These are phyloP conservation scores for Debaryomyces hansenii DNA, from an alignment of 805 yeast genomes.

Conservation along the genomic window DNA sequence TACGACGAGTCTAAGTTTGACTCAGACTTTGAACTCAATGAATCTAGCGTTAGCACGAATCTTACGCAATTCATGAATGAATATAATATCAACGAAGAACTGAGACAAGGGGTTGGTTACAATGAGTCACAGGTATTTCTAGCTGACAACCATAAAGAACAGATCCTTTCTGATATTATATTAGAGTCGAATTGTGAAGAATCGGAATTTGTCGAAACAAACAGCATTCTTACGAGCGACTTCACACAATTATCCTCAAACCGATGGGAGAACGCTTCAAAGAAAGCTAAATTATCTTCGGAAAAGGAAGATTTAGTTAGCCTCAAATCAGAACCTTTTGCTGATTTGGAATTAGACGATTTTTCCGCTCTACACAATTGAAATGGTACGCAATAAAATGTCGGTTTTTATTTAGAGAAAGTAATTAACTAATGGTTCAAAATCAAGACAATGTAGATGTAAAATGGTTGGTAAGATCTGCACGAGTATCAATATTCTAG, in stretches of 20 bases:
- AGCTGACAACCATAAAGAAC: neutral
- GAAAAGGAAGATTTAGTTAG: neutral
- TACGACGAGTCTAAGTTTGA: neutral
- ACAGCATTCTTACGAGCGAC: neutral
- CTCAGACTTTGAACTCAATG: constrained; percentile 4
- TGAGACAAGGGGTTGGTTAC: neutral
- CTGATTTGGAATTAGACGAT: constrained; percentile 1
- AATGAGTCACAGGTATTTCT: neutral
- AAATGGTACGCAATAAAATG: neutral
- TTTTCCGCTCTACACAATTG: neutral
- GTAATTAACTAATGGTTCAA: no score
- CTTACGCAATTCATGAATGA: constrained; percentile 2
- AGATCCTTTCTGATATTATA: neutral
- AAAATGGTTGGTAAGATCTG: no score
- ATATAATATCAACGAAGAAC: neutral
- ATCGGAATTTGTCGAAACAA: neutral
- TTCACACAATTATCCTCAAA: neutral
- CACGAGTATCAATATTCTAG: neutral
- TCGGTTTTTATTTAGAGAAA: neutral
- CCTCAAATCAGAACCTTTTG: constrained; percentile 6
- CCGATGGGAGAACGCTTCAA: neutral
- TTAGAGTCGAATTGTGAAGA: neutral
- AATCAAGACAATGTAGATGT: no score
- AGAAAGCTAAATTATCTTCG: neutral
- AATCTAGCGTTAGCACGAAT: neutral